Evolutionary conservation across 345 rosid species (phyloP).

Genomic region (Populus davidiana): DNA sequence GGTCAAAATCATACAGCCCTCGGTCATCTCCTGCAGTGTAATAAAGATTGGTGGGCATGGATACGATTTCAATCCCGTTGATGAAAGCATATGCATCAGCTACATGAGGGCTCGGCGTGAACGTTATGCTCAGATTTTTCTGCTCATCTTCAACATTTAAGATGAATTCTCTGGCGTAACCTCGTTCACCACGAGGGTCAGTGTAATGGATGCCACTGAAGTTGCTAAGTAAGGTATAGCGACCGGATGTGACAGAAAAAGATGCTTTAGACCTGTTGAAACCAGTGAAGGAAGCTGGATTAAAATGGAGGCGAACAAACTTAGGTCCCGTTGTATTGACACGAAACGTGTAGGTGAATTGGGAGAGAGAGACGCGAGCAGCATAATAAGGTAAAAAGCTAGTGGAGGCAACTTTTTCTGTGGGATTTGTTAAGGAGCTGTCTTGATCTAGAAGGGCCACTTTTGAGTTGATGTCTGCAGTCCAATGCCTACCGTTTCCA

Average conservation of each 20-base stretch:
- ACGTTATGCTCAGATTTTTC: slow-evolving; percentile 26
- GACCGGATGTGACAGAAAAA: slow-evolving; percentile 23
- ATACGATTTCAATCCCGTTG: slow-evolving; percentile 40
- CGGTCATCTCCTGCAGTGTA: neutral
- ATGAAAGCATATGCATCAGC: slow-evolving; percentile 29
- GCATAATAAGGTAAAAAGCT: slow-evolving; percentile 9
- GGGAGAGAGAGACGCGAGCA: slow-evolving; percentile 21
- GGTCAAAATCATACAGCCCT: too few relatives aligned
- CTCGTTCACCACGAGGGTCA: neutral
- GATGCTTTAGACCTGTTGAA: slow-evolving; percentile 5
- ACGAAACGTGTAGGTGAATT: slow-evolving; percentile 26
- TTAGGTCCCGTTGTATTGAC: slow-evolving; percentile 13
- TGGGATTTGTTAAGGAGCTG: too few relatives aligned
- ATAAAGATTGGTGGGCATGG: slow-evolving; percentile 36
- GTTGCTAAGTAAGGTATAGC: slow-evolving; percentile 25
- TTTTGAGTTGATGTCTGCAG: too few relatives aligned
- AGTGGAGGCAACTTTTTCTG: too few relatives aligned
- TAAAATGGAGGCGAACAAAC: slow-evolving; percentile 29
- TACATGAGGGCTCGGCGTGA: slow-evolving; percentile 20
- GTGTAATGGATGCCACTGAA: slow-evolving; percentile 22
- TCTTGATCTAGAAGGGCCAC: too few relatives aligned
- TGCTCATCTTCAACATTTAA: neutral
- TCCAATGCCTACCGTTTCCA: neutral
- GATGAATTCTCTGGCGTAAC: slow-evolving; percentile 10
- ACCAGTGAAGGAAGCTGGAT: neutral